These are phyloP conservation scores for Kodamaea jinghongensis DNA, from an alignment of 805 yeast species.

Conservation along the genomic window DNA sequence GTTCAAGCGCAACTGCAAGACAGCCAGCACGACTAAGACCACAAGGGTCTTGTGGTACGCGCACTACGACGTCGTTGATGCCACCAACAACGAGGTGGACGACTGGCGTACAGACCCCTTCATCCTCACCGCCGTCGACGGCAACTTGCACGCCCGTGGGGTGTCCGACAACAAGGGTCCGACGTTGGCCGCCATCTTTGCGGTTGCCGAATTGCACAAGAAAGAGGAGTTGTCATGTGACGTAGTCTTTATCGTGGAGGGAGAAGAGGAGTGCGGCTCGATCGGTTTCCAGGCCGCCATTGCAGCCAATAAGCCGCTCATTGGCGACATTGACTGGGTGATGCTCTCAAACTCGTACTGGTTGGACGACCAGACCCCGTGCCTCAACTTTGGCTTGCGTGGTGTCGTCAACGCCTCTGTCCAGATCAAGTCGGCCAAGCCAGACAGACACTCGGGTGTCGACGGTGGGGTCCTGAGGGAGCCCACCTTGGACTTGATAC, in stretches of 20 bases:
- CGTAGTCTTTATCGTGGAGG: conserved; percentile 82
- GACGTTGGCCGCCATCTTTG: conserved; percentile 76
- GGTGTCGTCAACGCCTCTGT: conserved; percentile 86
- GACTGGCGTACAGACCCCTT: conserved; percentile 82
- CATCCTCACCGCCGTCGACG: conserved; percentile 69
- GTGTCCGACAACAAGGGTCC: conserved; percentile 97
- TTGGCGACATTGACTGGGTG: conserved; percentile 85
- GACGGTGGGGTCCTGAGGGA: conserved; percentile 91
- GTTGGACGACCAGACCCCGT: conserved; percentile 86
- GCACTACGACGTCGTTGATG: conserved; percentile 92
- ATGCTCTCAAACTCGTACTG: conserved; percentile 88
- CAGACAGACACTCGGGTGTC: conserved; percentile 94
- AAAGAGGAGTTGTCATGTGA: conserved; percentile 58
- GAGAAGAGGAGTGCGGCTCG: conserved; percentile 95
- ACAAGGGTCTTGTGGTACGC: conserved; percentile 80
- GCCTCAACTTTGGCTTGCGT: conserved; percentile 89
- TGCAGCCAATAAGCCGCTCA: conserved; percentile 43
- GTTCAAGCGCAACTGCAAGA: conserved; percentile 48
- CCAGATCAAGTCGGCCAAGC: conserved; percentile 65
- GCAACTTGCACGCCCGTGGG: conserved; percentile 88
- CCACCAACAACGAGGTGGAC: conserved; percentile 49
- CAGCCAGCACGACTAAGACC: conserved; percentile 9
- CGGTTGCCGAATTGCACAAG: conserved; percentile 70
- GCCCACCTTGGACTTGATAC: conserved; percentile 83
- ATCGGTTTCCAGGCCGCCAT: conserved; percentile 76